Evolutionary conservation across 805 yeast genomes (phyloP).

Genomic region (Allodekkera sacchari): DNA sequence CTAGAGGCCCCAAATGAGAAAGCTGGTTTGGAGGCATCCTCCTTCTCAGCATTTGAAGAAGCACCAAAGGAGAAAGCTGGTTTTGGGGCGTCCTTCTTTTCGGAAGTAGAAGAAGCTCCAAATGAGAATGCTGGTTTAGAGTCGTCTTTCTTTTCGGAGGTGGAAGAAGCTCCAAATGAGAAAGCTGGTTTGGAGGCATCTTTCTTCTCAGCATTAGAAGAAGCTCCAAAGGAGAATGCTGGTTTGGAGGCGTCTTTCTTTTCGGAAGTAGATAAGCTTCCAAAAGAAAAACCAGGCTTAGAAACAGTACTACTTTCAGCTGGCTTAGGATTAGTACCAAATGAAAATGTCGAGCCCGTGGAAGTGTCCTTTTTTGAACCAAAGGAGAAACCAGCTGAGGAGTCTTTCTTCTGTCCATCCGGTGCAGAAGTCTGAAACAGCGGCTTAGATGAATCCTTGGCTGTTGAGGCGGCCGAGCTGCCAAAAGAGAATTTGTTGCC

Average conservation of each 20-base stretch:
- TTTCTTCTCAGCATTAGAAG: constrained; percentile 1
- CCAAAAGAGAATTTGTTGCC: constrained; percentile 1
- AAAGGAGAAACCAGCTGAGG: constrained; percentile 11
- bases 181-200: constrained; percentile 6
- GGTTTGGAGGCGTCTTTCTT: constrained; percentile 4
- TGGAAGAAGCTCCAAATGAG: constrained; percentile 7
- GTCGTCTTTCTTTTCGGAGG: constrained; percentile 7
- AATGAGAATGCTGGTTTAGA: constrained; percentile 11
- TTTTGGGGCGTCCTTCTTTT: constrained; percentile 7
- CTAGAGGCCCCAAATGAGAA: constrained; percentile 8
- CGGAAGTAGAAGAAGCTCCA: constrained; percentile 9
- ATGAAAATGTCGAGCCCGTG: constrained; percentile 6
- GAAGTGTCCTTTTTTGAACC: constrained; percentile 6
- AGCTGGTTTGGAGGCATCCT: constrained; percentile 4
- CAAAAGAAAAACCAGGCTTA: constrained; percentile 12
- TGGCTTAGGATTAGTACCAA: constrained; percentile 7
- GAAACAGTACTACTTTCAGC: constrained; percentile 7
- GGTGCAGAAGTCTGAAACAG: too few species aligned
- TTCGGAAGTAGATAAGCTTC: constrained; percentile 7
- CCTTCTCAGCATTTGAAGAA: constrained; percentile 3
- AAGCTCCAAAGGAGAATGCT: constrained; percentile 4
- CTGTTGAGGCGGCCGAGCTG: constrained; percentile 2
- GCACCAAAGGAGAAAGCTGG: constrained; percentile 14
- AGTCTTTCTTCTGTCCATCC: too few species aligned
- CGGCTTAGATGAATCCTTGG: too few species aligned